These are phyloP conservation scores for Kokia cookei DNA, from an alignment of 441 rosid genomes.

Conservation along the genomic window DNA sequence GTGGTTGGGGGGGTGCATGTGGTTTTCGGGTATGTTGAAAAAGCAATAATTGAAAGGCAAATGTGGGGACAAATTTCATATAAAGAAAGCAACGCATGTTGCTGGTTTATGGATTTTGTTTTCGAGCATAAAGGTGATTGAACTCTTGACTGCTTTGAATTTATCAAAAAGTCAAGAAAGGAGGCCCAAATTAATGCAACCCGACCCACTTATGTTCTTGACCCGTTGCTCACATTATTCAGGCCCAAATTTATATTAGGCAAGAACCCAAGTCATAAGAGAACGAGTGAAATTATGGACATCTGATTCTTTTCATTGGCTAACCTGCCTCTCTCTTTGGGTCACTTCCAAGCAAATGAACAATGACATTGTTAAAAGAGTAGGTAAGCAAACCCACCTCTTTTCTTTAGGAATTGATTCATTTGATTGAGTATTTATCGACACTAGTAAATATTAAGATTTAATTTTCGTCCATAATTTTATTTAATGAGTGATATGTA, in stretches of 20 bases:
- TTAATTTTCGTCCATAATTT: too few species aligned
- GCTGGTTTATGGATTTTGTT: background rate
- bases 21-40: background rate
- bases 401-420: background rate
- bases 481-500: too few species aligned
- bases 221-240: background rate
- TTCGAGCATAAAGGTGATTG: background rate
- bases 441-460: too few species aligned
- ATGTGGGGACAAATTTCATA: conserved; percentile 5
- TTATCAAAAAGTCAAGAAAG: background rate
- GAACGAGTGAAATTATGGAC: background rate
- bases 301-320: background rate
- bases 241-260: background rate
- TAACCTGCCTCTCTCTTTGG: background rate
- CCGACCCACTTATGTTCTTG: background rate
- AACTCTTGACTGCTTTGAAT: background rate
- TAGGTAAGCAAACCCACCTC: background rate
- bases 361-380: background rate
- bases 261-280: too few species aligned
- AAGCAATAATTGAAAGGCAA: conserved; percentile 19
- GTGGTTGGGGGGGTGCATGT: background rate
- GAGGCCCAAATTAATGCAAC: background rate
- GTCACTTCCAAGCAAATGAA: conserved; percentile 12
- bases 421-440: too few species aligned
- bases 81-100: background rate